Conservation (phyloP, 768 basidiomycete species). For the Thelephora ganbajun region DNA sequence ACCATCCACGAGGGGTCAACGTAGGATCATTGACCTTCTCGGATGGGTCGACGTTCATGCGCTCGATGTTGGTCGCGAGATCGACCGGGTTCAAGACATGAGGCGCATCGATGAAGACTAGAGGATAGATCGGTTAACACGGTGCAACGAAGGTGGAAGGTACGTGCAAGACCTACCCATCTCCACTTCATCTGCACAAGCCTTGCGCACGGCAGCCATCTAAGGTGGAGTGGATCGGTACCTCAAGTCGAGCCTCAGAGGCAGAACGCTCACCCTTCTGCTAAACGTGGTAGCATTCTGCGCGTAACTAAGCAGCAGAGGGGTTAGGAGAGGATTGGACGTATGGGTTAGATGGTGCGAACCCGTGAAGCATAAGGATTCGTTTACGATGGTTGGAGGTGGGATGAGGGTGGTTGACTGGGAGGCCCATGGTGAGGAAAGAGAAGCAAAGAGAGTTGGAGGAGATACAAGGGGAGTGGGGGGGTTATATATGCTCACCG, state of each 20-base stretch:
- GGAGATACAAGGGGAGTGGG: too few relatives aligned
- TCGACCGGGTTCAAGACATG: slow-evolving; percentile 55
- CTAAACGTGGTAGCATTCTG: slow-evolving; percentile 61
- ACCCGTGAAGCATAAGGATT: slow-evolving; percentile 35
- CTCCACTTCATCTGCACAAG: slow-evolving; percentile 50
- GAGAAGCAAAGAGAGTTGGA: too few relatives aligned
- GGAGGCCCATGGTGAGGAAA: too few relatives aligned
- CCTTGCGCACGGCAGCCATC: slow-evolving; percentile 63
- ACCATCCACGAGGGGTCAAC: slow-evolving; percentile 58
- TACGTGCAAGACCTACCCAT: slow-evolving; percentile 35
- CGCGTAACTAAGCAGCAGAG: slow-evolving; percentile 33
- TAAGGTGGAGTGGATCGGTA: slow-evolving; percentile 13
- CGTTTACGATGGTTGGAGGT: slow-evolving; percentile 9
- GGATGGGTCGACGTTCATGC: slow-evolving; percentile 20
- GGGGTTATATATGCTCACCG: too few relatives aligned
- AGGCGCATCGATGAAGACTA: slow-evolving; percentile 69
- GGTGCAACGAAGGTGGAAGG: background rate
- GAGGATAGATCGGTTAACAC: background rate
- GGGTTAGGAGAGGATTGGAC: background rate
- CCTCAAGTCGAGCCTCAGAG: slow-evolving; percentile 1
- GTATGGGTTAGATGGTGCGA: slow-evolving; percentile 5
- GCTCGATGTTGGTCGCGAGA: slow-evolving; percentile 21
- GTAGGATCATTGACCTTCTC: slow-evolving; percentile 32
- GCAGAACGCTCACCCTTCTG: slow-evolving; percentile 41
- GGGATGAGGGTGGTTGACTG: too few relatives aligned